Conservation (phyloP, 1,284 basidiomycete species). For the Porodaedalea pini region DNA sequence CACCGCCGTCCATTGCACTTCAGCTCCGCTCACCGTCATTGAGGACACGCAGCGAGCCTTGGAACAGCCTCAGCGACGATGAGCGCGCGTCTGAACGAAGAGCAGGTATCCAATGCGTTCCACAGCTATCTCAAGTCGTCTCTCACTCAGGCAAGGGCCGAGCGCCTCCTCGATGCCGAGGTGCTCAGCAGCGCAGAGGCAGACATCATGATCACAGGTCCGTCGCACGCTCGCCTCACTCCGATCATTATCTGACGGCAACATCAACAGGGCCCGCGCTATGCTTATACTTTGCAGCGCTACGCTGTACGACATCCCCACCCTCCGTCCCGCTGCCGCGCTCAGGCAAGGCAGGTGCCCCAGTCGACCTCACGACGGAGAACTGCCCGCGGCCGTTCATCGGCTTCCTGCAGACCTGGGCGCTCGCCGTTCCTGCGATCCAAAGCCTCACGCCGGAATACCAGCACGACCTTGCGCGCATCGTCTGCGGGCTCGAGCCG, state of each 20-base stretch:
- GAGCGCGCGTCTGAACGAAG: conserved; percentile 44
- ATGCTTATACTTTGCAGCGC: conserved; percentile 65
- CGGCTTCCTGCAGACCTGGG: conserved; percentile 70
- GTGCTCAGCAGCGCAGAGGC: conserved; percentile 69
- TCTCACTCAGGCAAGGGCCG: conserved; percentile 68
- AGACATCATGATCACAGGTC: conserved; percentile 79
- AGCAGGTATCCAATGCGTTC: conserved; percentile 68
- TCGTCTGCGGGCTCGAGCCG: conserved; percentile 64
- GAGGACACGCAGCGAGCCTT: no score
- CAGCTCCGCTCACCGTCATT: background rate
- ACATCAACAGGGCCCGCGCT: conserved; percentile 53
- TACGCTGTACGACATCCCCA: conserved; percentile 57
- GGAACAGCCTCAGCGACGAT: background rate
- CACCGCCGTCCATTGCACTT: no score
- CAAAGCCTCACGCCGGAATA: conserved; percentile 57
- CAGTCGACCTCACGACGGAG: conserved; percentile 44
- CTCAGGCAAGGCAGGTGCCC: conserved; percentile 31
- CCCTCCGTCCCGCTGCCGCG: conserved; percentile 59
- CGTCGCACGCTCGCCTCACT: conserved; percentile 24
- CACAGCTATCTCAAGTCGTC: conserved; percentile 77
- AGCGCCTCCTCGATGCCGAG: conserved; percentile 65
- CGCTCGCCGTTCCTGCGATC: conserved; percentile 58
- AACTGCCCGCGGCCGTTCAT: conserved; percentile 63
- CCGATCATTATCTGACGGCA: conserved; percentile 1
- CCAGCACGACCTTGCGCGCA: conserved; percentile 75